Evolutionary conservation across 2,329 filamentous ascomycete species (phyloP), one percentile per base, ranked within the genome.

Genomic region (Fusarium robinianum): DNA sequence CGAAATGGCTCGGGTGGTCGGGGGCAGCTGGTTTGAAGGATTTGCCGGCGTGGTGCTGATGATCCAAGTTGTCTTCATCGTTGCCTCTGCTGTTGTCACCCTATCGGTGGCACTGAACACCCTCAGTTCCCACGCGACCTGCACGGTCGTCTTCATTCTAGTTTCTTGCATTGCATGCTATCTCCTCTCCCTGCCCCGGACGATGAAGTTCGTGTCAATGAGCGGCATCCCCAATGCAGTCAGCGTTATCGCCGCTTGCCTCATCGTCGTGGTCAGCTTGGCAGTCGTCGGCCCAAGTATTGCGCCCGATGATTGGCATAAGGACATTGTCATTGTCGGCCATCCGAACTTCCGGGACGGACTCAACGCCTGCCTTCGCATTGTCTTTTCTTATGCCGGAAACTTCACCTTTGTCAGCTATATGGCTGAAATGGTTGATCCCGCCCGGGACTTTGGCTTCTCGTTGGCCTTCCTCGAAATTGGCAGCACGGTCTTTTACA

Each of bases 1-100:
- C 58, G 84, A 87, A 56, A 80, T 87, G 78, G 75, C 77, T 76
- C 58, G 75, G 73, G 53, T 78, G 70, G 54, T 78, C 70, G 69
- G 60, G 8, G 58, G 58, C 1, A 4, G 41, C 1, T 49, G 41
- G 30, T 48, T 60, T 1, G 57, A 59, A 22, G 14, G 41, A 1
- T 3, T 60, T 1, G 56, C 56, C 7, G 56, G 56, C 8, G 34
- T 58, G 1, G 40, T 59, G 6, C 55, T 57, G 34, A 54, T 60
- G 35, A 53, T 59, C 5, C 57, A 59, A 8, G 50, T 59, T 0
- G 40, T 59, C 7, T 59, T 59, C 12, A 45, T 57, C 8, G 53
- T 54, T 14, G 55, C 56, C 1, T 58, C 56, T 1, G 52, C 56
- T 1, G 47, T 48, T 1, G 56, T 58, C 3, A 59, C 56, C 0